Percentiles rank a stretch among this genome's conserved stretches.
Evolutionary conservation across 1,284 basidiomycete genomes (phyloP).

Genomic region (Xerocomus cyaneibrunnescens): DNA sequence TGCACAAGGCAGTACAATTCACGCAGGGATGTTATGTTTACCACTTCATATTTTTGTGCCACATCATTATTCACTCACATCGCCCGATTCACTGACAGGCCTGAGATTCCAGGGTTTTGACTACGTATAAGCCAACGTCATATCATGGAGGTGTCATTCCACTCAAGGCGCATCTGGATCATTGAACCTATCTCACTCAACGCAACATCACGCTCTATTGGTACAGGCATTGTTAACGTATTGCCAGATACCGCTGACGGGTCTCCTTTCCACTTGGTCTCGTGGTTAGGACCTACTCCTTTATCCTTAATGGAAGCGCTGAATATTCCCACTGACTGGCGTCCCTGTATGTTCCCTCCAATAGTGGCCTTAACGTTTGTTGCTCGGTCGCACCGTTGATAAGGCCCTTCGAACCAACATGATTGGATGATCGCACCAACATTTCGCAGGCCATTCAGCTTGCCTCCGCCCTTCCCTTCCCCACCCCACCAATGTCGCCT

Average conservation of each 20-base stretch:
- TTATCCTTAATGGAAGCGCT: neutral
- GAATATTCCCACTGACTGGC: constrained; percentile 8
- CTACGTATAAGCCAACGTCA: neutral
- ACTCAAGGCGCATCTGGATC: too few species aligned
- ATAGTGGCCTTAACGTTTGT: neutral
- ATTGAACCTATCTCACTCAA: neutral
- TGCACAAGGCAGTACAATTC: neutral
- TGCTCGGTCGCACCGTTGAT: constrained; percentile 4
- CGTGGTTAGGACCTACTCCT: neutral
- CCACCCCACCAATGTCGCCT: constrained; percentile 8
- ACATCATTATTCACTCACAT: neutral
- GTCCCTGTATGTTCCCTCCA: constrained; percentile 14
- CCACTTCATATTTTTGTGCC: neutral
- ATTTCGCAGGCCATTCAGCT: constrained; percentile 10
- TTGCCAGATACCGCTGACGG: too few species aligned
- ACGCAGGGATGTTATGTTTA: neutral
- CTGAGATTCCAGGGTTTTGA: constrained; percentile 13
- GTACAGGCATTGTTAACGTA: neutral
- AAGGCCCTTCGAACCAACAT: neutral
- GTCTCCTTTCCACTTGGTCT: neutral
- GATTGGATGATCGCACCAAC: neutral
- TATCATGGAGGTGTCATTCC: neutral
- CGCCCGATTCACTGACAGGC: constrained; percentile 12
- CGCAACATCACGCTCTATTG: neutral
- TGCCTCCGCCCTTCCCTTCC: neutral